Percentiles rank a stretch among this genome's conserved stretches.
Conservation (phyloP, 495 filamentous ascomycete genomes). For the Penicillium cosmopolitanum region DNA sequence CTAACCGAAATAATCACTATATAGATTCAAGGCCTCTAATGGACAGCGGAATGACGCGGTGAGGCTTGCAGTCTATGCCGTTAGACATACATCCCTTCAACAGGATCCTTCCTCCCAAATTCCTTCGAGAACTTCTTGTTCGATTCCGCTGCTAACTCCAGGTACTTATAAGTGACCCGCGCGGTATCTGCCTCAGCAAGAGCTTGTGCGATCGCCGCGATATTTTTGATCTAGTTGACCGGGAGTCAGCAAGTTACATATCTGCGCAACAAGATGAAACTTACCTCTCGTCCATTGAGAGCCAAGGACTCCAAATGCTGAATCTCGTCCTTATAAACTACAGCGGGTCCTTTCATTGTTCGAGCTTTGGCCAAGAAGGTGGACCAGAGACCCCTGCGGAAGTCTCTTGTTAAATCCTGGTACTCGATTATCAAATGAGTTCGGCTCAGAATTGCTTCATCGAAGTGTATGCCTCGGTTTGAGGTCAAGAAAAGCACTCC, state of each 20-base stretch:
- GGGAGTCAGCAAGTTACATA: conserved; percentile 15
- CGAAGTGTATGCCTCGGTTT: conserved; percentile 34
- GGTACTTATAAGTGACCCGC: conserved; percentile 27
- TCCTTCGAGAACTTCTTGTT: conserved; percentile 27
- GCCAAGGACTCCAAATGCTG: conserved; percentile 18
- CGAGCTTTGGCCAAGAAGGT: conserved; percentile 17
- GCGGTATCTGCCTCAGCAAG: conserved; percentile 17
- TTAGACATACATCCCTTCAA: conserved; percentile 21
- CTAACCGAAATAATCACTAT: too few relatives aligned
- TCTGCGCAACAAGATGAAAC: conserved; percentile 7
- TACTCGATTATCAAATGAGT: conserved; percentile 50
- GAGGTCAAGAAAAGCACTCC: conserved; percentile 40
- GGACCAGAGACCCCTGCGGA: conserved; percentile 30
- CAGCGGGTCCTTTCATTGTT: conserved; percentile 22
- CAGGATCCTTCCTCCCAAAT: conserved; percentile 18
- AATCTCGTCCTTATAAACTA: conserved; percentile 20
- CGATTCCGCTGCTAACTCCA: conserved; percentile 25
- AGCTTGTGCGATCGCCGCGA: conserved; percentile 24
- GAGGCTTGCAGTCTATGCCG: too few relatives aligned
- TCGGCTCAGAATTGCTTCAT: conserved; percentile 48
- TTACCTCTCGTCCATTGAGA: conserved; percentile 33
- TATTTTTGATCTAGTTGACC: conserved; percentile 28
- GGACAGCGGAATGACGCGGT: too few relatives aligned
- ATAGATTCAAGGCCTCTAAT: too few relatives aligned
- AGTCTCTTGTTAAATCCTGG: conserved; percentile 32